A percentile compares a stretch with the other conserved stretches of the same genome.
These are phyloP conservation scores for Phytophthora cryptogea DNA, from an alignment of 352 stramenopile genomes.

Conservation along the genomic window DNA sequence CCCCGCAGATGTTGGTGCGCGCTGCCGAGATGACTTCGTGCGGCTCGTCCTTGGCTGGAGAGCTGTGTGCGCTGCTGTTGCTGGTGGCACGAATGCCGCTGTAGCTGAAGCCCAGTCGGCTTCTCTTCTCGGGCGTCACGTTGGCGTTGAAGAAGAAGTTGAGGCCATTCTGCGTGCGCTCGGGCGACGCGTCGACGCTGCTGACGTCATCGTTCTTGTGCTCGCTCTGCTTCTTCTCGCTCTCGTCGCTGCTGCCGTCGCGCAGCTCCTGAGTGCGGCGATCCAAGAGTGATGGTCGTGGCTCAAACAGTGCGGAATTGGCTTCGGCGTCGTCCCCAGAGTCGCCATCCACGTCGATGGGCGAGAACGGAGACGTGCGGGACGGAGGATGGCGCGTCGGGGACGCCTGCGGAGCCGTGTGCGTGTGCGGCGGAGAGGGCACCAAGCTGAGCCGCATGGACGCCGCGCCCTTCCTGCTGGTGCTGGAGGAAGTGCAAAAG, in stretches of 20 bases:
- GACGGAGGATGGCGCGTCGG: not conserved
- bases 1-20: conserved; percentile 42
- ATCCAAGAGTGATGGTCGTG: conserved; percentile 29
- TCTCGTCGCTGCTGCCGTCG: conserved; percentile 28
- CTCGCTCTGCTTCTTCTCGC: conserved; percentile 21
- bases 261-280: not conserved
- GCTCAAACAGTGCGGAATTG: conserved; percentile 6
- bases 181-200: not conserved
- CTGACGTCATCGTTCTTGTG: conserved; percentile 14
- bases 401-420: conserved; percentile 7
- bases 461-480: not conserved
- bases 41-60: conserved; percentile 8
- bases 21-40: conserved; percentile 31
- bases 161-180: conserved; percentile 3
- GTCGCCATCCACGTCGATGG: conserved; percentile 38
- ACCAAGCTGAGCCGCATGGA: conserved; percentile 33
- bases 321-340: conserved; percentile 23
- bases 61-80: conserved; percentile 11
- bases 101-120: not conserved
- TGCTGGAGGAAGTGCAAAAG: not conserved
- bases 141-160: conserved; percentile 41
- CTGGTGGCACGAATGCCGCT: conserved; percentile 3
- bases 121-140: not conserved
- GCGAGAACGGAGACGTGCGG: conserved; percentile 20
- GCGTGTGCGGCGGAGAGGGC: conserved; percentile 11